A percentile compares a stretch with the other conserved stretches of the same genome.
phyloP scores from a whole-genome alignment of 495 filamentous ascomycete species.

The Penicillium waksmanii region DNA sequence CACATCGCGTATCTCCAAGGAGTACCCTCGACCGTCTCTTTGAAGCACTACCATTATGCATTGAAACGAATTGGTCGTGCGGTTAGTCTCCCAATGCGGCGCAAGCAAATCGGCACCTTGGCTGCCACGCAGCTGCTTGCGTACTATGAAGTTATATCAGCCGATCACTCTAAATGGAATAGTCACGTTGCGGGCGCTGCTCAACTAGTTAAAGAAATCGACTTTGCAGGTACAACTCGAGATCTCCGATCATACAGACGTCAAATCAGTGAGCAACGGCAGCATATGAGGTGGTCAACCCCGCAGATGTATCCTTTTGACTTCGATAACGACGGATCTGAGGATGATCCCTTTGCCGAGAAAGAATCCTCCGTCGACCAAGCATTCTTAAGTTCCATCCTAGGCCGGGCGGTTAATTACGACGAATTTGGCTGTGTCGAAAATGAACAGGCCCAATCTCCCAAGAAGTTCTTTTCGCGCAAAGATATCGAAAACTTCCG shows the following conservation, averaged over 20 bases:
- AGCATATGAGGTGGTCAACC: conserved; percentile 21
- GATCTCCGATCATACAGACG: conserved; percentile 62
- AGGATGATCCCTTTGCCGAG: conserved; percentile 49
- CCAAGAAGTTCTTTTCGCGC: conserved; percentile 54
- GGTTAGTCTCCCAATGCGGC: conserved; percentile 69
- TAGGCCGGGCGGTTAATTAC: conserved; percentile 49
- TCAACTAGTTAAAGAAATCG: conserved; percentile 80
- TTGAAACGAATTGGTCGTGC: conserved; percentile 75
- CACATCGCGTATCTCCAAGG: conserved; percentile 86
- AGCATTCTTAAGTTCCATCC: conserved; percentile 44
- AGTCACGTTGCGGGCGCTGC: conserved; percentile 85
- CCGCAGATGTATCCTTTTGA: conserved; percentile 21
- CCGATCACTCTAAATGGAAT: conserved; percentile 95
- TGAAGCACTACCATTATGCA: conserved; percentile 91
- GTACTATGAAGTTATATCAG: conserved; percentile 93
- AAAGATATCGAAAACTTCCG: conserved; percentile 80
- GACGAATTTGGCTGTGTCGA: conserved; percentile 51
- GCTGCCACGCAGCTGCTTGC: conserved; percentile 87
- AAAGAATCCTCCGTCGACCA: conserved; percentile 48
- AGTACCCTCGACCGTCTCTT: conserved; percentile 71
- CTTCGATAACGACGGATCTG: conserved; percentile 25
- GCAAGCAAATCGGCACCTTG: conserved; percentile 79
- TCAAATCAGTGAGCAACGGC: conserved; percentile 29
- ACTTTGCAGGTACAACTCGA: conserved; percentile 71
- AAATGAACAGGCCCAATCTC: conserved; percentile 17